These are phyloP conservation scores for Verticillium klebahnii DNA, from an alignment of 2,329 filamentous ascomycete genomes.

Conservation along the genomic window DNA sequence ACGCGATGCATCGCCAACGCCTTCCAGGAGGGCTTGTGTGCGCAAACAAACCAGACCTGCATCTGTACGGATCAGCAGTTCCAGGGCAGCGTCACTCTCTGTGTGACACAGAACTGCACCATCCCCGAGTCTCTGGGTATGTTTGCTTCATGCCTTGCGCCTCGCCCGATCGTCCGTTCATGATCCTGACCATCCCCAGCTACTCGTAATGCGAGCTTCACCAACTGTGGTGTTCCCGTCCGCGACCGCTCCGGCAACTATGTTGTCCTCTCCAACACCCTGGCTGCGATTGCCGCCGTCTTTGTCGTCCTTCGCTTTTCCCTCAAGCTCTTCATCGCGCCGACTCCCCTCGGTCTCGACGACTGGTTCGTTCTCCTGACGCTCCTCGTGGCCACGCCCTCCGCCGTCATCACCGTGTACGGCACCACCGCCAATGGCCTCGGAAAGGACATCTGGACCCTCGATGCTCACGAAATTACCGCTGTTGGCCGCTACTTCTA, in stretches of 20 bases:
- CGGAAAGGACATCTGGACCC: conserved; percentile 41
- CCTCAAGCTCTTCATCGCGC: conserved; percentile 24
- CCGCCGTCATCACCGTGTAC: conserved; percentile 22
- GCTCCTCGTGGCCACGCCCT: conserved; percentile 20
- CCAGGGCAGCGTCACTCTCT: conserved; percentile 13
- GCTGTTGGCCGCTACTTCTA: conserved; percentile 33
- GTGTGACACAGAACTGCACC: conserved; percentile 14
- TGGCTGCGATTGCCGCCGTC: conserved; percentile 27
- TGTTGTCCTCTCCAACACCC: conserved; percentile 21
- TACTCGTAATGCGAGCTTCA: conserved; percentile 19
- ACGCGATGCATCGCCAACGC: conserved; percentile 9
- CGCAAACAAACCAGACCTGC: conserved; percentile 15
- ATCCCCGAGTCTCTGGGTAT: conserved; percentile 15
- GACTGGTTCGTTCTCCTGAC: conserved; percentile 27
- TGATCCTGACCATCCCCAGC: conserved; percentile 4
- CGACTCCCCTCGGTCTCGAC: conserved; percentile 26
- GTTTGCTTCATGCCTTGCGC: background rate
- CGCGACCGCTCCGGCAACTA: conserved; percentile 25
- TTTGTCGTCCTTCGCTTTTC: conserved; percentile 32
- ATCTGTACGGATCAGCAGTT: conserved; percentile 15
- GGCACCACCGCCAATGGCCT: conserved; percentile 29
- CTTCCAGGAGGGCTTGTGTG: conserved; percentile 11
- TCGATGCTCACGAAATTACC: conserved; percentile 32
- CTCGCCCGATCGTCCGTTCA: background rate
- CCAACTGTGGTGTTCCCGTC: conserved; percentile 17